These are phyloP conservation scores for Crithidia thermophila DNA, from an alignment of 208 protist species.

Conservation along the genomic window DNA sequence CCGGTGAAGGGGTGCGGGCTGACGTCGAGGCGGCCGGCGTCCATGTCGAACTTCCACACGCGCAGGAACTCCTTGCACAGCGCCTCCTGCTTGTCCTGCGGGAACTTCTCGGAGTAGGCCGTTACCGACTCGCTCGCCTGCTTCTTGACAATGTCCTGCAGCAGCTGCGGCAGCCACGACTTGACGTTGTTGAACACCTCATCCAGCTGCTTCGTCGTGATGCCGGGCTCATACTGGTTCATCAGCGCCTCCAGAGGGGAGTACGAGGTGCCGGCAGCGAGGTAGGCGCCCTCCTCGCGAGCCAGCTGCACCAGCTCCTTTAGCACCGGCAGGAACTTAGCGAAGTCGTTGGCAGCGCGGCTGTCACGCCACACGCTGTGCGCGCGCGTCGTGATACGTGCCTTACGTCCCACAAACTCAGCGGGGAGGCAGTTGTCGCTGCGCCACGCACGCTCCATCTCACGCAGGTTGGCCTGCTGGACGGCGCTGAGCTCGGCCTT, in stretches of 20 bases:
- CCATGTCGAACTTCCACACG: constrained; percentile 82
- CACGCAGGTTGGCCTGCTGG: constrained; percentile 71
- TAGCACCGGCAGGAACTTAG: constrained; percentile 62
- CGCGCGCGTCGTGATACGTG: constrained; percentile 53
- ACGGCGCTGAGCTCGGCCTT: constrained; percentile 37
- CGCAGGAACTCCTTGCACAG: constrained; percentile 61
- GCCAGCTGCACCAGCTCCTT: constrained; percentile 76
- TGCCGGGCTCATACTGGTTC: constrained; percentile 83
- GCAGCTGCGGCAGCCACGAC: constrained; percentile 74
- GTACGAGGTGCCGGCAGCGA: constrained; percentile 43
- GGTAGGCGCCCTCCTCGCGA: constrained; percentile 66
- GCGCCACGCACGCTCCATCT: constrained; percentile 58
- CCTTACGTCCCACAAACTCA: constrained; percentile 62
- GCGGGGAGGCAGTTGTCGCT: constrained; percentile 47
- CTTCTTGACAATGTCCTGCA: constrained; percentile 72
- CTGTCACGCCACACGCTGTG: constrained; percentile 69
- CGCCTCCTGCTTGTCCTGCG: constrained; percentile 54
- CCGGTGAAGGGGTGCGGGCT: constrained; percentile 91
- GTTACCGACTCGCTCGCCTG: constrained; percentile 33
- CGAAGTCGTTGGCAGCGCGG: constrained; percentile 75
- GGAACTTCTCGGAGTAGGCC: constrained; percentile 47
- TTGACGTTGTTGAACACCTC: constrained; percentile 75
- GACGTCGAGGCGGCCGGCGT: constrained; percentile 80
- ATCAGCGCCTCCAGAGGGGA: constrained; percentile 80
- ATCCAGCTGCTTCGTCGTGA: constrained; percentile 63